Evolutionary conservation across 1,139 yeast genomes (phyloP).

Genomic region (Yamadazyma kanchanaburiensis): DNA sequence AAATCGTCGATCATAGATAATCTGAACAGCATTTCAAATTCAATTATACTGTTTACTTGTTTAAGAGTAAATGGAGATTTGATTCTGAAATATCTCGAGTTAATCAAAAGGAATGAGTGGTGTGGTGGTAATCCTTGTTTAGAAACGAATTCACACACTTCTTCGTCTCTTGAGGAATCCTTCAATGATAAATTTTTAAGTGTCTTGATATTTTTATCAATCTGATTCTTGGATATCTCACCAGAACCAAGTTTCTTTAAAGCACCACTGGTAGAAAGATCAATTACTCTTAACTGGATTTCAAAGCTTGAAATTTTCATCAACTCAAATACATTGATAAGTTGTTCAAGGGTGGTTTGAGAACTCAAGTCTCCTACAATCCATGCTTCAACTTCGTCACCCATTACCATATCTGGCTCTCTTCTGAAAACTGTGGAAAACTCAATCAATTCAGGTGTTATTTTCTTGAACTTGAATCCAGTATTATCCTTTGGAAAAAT

Average conservation of each 20-base stretch:
- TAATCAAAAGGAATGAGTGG: constrained; percentile 34
- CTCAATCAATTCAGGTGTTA: constrained; percentile 27
- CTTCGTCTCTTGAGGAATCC: constrained; percentile 3
- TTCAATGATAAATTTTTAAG: constrained; percentile 2
- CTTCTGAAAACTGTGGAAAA: constrained; percentile 17
- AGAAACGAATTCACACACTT: constrained; percentile 6
- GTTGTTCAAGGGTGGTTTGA: constrained; percentile 34
- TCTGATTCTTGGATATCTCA: constrained; percentile 12
- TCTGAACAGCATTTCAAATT: constrained; percentile 36
- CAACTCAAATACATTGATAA: constrained; percentile 28
- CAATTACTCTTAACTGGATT: constrained; percentile 33
- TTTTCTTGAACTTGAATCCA: constrained; percentile 29
- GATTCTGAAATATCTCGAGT: constrained; percentile 41
- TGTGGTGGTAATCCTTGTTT: constrained; percentile 23
- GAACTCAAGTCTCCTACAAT: constrained; percentile 53
- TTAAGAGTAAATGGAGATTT: constrained; percentile 15
- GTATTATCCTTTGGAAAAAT: constrained; percentile 33
- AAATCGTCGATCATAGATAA: constrained; percentile 26
- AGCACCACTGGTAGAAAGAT: constrained; percentile 8
- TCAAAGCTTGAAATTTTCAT: constrained; percentile 26
- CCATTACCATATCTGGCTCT: constrained; percentile 10
- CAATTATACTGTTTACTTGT: constrained; percentile 27
- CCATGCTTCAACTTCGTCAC: constrained; percentile 41
- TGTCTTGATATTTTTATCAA: constrained; percentile 14
- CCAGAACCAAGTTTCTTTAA: constrained; percentile 9